These are phyloP conservation scores for Annona cherimola DNA, from an alignment of 164 flowering plant species.

Conservation along the genomic window DNA sequence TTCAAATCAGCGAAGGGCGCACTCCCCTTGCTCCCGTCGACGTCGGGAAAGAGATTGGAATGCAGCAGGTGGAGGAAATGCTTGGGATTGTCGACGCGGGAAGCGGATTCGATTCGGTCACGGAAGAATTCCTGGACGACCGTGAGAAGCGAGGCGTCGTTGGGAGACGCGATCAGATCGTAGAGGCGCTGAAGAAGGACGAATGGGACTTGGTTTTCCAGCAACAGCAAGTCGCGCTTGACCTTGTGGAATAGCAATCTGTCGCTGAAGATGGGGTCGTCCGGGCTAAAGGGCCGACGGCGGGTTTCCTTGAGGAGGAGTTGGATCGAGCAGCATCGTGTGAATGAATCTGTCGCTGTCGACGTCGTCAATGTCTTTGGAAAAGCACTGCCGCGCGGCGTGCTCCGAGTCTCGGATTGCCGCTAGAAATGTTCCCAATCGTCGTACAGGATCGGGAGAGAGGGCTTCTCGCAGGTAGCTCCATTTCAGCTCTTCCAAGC, in stretches of 20 bases:
- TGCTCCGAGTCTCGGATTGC: constrained; percentile 1
- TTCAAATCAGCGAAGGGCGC: background rate
- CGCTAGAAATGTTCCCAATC: no score
- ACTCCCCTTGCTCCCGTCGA: background rate
- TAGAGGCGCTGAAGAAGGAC: background rate
- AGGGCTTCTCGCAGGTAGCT: background rate
- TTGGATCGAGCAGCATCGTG: background rate
- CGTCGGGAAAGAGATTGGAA: background rate
- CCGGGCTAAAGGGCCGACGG: no score
- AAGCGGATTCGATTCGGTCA: no score
- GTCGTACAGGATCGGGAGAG: background rate
- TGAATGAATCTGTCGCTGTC: constrained; percentile 24
- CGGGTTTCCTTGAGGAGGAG: constrained; percentile 32
- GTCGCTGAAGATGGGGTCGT: background rate
- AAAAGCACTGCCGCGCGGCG: constrained; percentile 39
- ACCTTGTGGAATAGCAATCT: background rate
- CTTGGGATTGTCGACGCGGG: background rate
- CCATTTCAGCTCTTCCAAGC: background rate
- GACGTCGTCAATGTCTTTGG: constrained; percentile 28
- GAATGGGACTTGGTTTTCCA: constrained; percentile 5
- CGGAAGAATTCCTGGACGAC: background rate
- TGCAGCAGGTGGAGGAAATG: constrained; percentile 5
- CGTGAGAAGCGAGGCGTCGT: background rate
- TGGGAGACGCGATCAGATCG: background rate
- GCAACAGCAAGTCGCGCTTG: background rate